These are phyloP conservation scores for Haplosporangium sp. DNA, from an alignment of 371 early-diverging fungal genomes.

Conservation along the genomic window DNA sequence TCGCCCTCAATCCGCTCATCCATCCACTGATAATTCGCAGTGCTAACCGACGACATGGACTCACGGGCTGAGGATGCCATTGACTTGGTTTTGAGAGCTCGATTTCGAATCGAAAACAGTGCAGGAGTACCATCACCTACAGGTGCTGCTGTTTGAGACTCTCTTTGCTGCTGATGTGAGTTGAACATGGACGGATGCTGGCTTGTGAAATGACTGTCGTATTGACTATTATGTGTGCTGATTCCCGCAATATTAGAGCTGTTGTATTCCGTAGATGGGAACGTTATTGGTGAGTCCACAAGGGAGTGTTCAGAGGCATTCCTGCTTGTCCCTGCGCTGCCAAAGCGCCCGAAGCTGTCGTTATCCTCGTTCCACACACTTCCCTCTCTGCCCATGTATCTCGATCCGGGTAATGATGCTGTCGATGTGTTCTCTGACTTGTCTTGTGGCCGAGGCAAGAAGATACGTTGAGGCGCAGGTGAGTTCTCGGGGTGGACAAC, in stretches of 20 bases:
- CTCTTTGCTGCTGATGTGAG: constrained; percentile 3
- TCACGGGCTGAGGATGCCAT: constrained; percentile 21
- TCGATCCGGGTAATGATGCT: constrained; percentile 41
- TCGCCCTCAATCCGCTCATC: constrained; percentile 17
- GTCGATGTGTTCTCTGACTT: constrained; percentile 29
- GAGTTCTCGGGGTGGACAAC: constrained; percentile 16
- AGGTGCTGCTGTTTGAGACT: neutral
- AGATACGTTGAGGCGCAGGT: neutral
- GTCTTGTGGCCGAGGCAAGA: constrained; percentile 1
- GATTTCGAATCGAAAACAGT: neutral
- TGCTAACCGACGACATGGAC: constrained; percentile 31
- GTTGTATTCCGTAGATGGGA: too few relatives aligned
- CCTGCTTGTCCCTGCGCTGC: neutral
- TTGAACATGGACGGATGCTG: constrained; percentile 11
- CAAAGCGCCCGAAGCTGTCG: constrained; percentile 3
- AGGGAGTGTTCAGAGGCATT: constrained; percentile 24
- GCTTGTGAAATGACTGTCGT: constrained; percentile 26
- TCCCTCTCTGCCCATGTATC: constrained; percentile 15
- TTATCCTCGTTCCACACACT: constrained; percentile 8
- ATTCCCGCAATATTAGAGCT: constrained; percentile 1
- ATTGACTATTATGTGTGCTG: constrained; percentile 13
- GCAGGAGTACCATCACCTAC: neutral
- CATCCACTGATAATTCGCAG: constrained; percentile 48
- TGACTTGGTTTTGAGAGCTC: neutral
- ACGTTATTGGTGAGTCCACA: constrained; percentile 9